A percentile compares a stretch with the other conserved stretches of the same genome.
These are phyloP conservation scores for Amauroascus niger DNA, from an alignment of 2,329 filamentous ascomycete species.

Conservation along the genomic window DNA sequence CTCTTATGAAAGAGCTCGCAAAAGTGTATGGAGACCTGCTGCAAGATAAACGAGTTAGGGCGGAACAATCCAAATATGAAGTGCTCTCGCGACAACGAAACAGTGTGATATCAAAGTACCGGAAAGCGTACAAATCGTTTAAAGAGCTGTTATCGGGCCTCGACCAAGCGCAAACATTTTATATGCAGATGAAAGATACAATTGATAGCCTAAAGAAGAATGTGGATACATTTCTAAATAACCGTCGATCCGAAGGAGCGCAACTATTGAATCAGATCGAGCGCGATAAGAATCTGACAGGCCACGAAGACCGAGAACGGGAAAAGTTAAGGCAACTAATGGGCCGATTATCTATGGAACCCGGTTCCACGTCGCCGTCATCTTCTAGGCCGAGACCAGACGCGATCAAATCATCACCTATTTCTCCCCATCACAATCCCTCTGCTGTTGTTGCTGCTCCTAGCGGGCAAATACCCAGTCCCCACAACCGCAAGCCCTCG, in stretches of 20 bases:
- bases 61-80: conserved; percentile 94
- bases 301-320: conserved; percentile 67
- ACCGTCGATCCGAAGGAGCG: conserved; percentile 79
- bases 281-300: conserved; percentile 54
- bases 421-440: conserved; percentile 33
- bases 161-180: conserved; percentile 82
- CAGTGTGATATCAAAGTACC: conserved; percentile 74
- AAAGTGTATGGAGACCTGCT: conserved; percentile 75
- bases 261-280: conserved; percentile 85
- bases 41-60: conserved; percentile 85
- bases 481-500: conserved; percentile 2
- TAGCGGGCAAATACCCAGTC: conserved; percentile 1
- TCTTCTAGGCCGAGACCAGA: conserved; percentile 35
- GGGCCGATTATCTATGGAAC: conserved; percentile 87
- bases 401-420: conserved; percentile 24
- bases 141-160: conserved; percentile 79
- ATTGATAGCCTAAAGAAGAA: conserved; percentile 89
- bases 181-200: conserved; percentile 89
- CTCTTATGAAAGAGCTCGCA: conserved; percentile 90
- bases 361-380: conserved; percentile 38
- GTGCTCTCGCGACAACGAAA: conserved; percentile 71
- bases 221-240: conserved; percentile 93
- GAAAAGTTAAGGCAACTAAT: conserved; percentile 80
- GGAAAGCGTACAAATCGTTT: conserved; percentile 85
- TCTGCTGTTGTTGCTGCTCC: not conserved